phyloP scores from a whole-genome alignment of 169 alveolate species.

The Cryptosporidium ubiquitum region DNA sequence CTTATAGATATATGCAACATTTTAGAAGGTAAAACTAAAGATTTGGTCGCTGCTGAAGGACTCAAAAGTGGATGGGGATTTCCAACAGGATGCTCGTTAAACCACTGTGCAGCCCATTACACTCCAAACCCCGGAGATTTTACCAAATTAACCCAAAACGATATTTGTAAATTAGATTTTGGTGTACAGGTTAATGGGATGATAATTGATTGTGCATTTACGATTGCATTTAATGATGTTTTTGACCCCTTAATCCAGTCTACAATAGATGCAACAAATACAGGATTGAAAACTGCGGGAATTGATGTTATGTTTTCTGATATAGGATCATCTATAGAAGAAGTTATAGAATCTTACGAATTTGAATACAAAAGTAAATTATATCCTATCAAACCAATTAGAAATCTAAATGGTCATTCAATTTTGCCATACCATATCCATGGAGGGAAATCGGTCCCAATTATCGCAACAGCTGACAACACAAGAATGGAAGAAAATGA shows the following conservation, averaged over 20 bases:
- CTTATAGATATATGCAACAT: conserved; percentile 95
- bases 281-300: conserved; percentile 98
- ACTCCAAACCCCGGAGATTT: conserved; percentile 96
- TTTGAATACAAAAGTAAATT: conserved; percentile 92
- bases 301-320: conserved; percentile 98
- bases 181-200: conserved; percentile 99
- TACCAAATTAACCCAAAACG: conserved; percentile 84
- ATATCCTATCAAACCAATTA: conserved; percentile 94
- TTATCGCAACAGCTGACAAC: conserved; percentile 92
- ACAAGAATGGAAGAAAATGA: conserved; percentile 99
- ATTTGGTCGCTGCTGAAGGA: conserved; percentile 93
- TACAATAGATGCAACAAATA: conserved; percentile 98
- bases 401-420: conserved; percentile 98
- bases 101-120: conserved; percentile 99
- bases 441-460: conserved; percentile 99
- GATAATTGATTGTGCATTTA: conserved; percentile 99
- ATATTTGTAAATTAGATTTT: conserved; percentile 98
- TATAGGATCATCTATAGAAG: conserved; percentile 98
- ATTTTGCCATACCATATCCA: conserved; percentile 97
- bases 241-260: conserved; percentile 90
- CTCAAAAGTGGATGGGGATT: conserved; percentile 99
- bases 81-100: conserved; percentile 98
- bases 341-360: conserved; percentile 97
- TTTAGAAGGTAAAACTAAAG: conserved; percentile 95
- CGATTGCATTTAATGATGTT: conserved; percentile 93